phyloP scores from a whole-genome alignment of 2,329 filamentous ascomycete species.

The Emmonsia crescens region DNA sequence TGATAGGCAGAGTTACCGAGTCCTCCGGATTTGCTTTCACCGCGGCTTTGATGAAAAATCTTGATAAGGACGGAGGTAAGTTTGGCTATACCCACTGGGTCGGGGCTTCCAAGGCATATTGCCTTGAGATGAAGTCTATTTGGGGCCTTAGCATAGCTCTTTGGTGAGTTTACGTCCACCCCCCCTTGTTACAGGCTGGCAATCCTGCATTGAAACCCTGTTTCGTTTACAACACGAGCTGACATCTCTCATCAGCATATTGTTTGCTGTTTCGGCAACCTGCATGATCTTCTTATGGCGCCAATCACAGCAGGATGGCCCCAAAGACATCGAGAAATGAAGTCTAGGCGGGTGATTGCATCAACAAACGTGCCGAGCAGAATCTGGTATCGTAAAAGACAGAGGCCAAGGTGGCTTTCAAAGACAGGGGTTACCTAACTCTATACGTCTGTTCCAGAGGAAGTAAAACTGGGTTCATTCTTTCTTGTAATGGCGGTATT shows the following conservation, averaged over 20 bases:
- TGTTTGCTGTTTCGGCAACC: slow-evolving; percentile 55
- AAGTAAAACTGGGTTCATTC: neutral
- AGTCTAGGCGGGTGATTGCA: neutral
- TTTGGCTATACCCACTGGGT: slow-evolving; percentile 46
- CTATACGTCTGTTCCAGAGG: neutral
- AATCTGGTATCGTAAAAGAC: neutral
- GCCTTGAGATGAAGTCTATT: slow-evolving; percentile 73
- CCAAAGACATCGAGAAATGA: slow-evolving; percentile 43
- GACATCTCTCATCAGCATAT: neutral
- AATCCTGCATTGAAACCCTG: slow-evolving; percentile 41
- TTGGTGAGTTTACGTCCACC: slow-evolving; percentile 39
- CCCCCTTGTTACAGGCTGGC: neutral
- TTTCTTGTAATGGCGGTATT: neutral
- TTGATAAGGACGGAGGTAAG: slow-evolving; percentile 40
- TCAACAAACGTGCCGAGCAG: neutral
- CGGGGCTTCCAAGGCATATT: slow-evolving; percentile 53
- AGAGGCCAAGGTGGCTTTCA: neutral
- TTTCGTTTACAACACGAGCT: slow-evolving; percentile 42
- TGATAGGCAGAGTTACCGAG: slow-evolving; percentile 39
- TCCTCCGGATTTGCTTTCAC: slow-evolving; percentile 45
- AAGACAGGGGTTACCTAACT: neutral
- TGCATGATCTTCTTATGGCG: slow-evolving; percentile 53
- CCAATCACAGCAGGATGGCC: slow-evolving; percentile 39
- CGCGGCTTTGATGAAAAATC: slow-evolving; percentile 41
- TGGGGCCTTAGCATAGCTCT: slow-evolving; percentile 79